Evolutionary conservation across 2,329 filamentous ascomycete genomes (phyloP), one percentile per base, ranked within the genome.

Genomic region (Lojkania enalia): DNA sequence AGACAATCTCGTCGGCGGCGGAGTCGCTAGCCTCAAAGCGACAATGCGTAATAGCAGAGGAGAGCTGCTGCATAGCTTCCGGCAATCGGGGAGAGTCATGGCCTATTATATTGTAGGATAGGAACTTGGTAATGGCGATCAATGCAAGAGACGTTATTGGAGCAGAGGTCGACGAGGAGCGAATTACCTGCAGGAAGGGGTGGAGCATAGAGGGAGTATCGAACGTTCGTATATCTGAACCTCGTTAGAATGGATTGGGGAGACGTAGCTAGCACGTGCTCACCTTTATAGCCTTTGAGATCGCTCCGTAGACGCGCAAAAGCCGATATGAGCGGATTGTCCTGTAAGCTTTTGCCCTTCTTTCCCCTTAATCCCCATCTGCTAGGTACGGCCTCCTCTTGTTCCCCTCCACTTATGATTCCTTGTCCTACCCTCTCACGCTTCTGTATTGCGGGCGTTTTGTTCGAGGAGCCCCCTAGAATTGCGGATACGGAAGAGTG

Each of bases 401-500:
- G 71, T 47, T 70, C 63, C 27, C 46, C 52, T 9, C 52, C 50
- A 53, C 58, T 63, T n/a, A 63, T 52, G 55, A 67, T 60, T 55
- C 65, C 56, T 50, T 69, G 58, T 46, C 65, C 62, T 36, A 60
- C 55, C 42, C 66, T 58, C 45, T 71, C 63, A 39, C 65, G 58
- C 52, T 62, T 61, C 21, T 64, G 63, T 41, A 66, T 60, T 15
- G 66, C 58, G 14, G 64, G 63, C 12, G 64, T 74, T 66, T 66
- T 74, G 42, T 77, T 74, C 42, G 78, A 75, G 25, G 77, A 78
- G 54, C 90, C 90, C 39, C 94, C 94, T 21, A 99, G 79, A 49
- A 99, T 99, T 41, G 92, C 92, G 27, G 94, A 90, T 33, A 99
- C 94, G 4, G 91, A 96, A 11, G 91, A 96, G 69, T 97, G 91